Percentiles rank a stretch among this genome's conserved stretches.
Conservation (phyloP, 805 yeast genomes). For the Sugiyamaella boreocaroliniensis region DNA sequence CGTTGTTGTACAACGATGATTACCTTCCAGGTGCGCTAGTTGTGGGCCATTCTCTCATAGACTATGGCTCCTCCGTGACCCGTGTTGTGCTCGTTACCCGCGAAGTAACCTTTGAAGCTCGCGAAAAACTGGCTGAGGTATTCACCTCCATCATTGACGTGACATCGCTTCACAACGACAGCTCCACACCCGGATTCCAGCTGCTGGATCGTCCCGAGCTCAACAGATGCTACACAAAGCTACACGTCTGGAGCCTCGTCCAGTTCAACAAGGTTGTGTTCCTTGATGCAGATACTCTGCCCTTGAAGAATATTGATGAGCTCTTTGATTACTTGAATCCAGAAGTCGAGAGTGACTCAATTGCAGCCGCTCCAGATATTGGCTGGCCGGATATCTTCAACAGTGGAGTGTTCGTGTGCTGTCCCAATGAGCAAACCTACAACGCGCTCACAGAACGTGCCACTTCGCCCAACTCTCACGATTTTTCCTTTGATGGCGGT, state of each 20-base stretch:
- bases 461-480: constrained; percentile 18
- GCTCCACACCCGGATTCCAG: constrained; percentile 23
- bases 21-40: constrained; percentile 47
- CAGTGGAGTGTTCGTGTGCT: constrained; percentile 62
- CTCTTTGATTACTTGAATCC: constrained; percentile 24
- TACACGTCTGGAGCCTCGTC: constrained; percentile 47
- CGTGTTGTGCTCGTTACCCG: constrained; percentile 28
- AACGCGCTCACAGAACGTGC: constrained; percentile 33
- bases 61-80: constrained; percentile 20
- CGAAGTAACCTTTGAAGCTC: constrained; percentile 17
- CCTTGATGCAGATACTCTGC: constrained; percentile 51
- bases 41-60: constrained; percentile 35
- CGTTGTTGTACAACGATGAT: constrained; percentile 40
- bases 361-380: constrained; percentile 61
- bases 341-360: constrained; percentile 1
- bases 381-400: constrained; percentile 92
- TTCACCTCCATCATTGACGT: constrained; percentile 28
- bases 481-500: constrained; percentile 71
- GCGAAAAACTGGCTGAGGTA: constrained; percentile 15
- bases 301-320: constrained; percentile 31
- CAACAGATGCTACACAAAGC: constrained; percentile 43
- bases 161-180: constrained; percentile 21
- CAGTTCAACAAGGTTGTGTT: constrained; percentile 39
- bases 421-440: constrained; percentile 45
- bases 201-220: constrained; percentile 46